phyloP scores from a whole-genome alignment of 768 basidiomycete species.

The Tricholoma matsutake region DNA sequence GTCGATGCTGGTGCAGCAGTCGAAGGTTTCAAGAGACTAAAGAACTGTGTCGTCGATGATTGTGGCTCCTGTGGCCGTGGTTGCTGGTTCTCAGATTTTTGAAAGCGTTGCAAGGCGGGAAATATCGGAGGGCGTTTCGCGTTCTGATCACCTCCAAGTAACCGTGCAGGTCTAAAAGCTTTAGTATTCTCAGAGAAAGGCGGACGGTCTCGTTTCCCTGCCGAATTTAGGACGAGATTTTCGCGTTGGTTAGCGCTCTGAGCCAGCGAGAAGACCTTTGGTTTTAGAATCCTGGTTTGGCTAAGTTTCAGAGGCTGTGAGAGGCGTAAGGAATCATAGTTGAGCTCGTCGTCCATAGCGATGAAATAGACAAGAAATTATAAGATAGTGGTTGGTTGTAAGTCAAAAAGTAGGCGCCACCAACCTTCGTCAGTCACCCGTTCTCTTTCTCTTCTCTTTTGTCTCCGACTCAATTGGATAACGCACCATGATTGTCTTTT shows the following conservation, averaged over 20 bases:
- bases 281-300: not conserved
- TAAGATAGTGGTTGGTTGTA: not conserved
- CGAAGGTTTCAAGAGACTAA: conserved; percentile 8
- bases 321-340: not conserved
- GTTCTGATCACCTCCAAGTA: not conserved
- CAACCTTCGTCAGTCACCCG: too few relatives aligned
- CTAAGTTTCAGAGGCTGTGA: not conserved
- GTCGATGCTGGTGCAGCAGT: not conserved
- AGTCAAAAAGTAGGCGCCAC: not conserved
- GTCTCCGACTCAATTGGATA: too few relatives aligned
- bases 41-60: not conserved
- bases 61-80: not conserved
- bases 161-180: not conserved
- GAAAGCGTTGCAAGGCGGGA: conserved; percentile 10
- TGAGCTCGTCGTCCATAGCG: conserved; percentile 1
- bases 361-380: not conserved
- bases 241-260: conserved; percentile 14
- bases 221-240: conserved; percentile 1
- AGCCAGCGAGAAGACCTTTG: conserved; percentile 11
- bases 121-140: conserved; percentile 7
- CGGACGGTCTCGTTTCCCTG: not conserved
- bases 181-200: not conserved
- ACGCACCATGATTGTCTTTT: too few relatives aligned
- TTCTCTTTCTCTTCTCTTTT: too few relatives aligned
- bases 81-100: not conserved